phyloP scores from a whole-genome alignment of 2,329 filamentous ascomycete genomes.

The Cytospora paraplurivora region DNA sequence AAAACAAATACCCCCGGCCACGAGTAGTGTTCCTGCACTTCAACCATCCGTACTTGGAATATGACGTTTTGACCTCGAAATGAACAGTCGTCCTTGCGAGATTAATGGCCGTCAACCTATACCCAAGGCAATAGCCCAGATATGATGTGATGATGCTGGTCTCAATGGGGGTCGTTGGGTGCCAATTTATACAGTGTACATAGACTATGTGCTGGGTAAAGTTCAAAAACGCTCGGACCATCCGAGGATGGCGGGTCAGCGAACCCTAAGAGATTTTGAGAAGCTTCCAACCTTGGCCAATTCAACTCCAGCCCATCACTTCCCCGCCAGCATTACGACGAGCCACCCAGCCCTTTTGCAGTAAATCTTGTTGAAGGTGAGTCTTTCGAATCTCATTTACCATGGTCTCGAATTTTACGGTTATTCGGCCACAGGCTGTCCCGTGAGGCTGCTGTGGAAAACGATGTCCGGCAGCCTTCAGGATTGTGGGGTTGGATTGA shows the following conservation, averaged over 20 bases:
- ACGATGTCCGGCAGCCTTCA: constrained; percentile 9
- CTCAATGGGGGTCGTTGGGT: background rate
- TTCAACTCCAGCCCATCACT: constrained; percentile 20
- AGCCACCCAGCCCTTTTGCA: constrained; percentile 11
- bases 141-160: background rate
- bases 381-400: constrained; percentile 11
- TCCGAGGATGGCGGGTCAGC: constrained; percentile 34
- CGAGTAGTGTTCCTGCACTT: background rate
- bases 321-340: constrained; percentile 21
- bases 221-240: background rate
- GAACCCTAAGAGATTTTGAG: constrained; percentile 43
- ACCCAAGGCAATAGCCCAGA: too few relatives aligned
- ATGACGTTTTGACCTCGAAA: too few relatives aligned
- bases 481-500: constrained; percentile 27
- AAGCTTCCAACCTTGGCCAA: constrained; percentile 22
- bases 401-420: background rate
- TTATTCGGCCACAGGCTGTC: background rate
- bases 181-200: background rate
- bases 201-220: background rate
- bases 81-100: too few relatives aligned
- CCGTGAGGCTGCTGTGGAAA: constrained; percentile 12
- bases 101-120: too few relatives aligned
- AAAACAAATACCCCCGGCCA: background rate
- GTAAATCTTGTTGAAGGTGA: constrained; percentile 23
- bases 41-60: background rate